Evolutionary conservation across 257 asterid species (phyloP).

Genomic region (Fraxinus excelsior): DNA sequence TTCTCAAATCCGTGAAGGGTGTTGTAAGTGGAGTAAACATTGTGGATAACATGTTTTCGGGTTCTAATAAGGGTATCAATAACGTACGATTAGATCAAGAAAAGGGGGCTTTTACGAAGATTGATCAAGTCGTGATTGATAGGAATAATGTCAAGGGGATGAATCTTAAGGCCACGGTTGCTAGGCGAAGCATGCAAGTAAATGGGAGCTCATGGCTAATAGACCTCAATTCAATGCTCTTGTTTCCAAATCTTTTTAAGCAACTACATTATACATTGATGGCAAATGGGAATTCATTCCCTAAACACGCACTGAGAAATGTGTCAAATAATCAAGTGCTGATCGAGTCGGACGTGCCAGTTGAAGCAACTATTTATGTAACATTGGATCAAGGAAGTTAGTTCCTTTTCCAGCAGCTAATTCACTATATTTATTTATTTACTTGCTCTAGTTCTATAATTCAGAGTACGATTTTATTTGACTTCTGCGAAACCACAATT

Average conservation of each 20-base stretch:
- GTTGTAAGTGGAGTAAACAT: slow-evolving; percentile 62
- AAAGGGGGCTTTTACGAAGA: slow-evolving; percentile 42
- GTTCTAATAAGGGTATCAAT: slow-evolving; percentile 53
- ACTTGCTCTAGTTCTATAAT: too few relatives aligned
- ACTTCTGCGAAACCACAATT: too few relatives aligned
- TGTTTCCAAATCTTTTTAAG: slow-evolving; percentile 58
- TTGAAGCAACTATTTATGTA: slow-evolving; percentile 56
- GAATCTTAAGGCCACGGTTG: slow-evolving; percentile 65
- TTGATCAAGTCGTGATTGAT: slow-evolving; percentile 67
- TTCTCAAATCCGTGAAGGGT: slow-evolving; percentile 65
- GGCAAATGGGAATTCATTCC: slow-evolving; percentile 41
- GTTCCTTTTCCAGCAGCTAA: too few relatives aligned
- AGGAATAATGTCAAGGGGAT: slow-evolving; percentile 65
- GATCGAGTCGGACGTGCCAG: slow-evolving; percentile 51
- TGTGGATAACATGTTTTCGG: slow-evolving; percentile 79
- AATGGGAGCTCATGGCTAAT: slow-evolving; percentile 62
- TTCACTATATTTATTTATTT: too few relatives aligned
- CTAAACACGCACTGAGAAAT: slow-evolving; percentile 59
- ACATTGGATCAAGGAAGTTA: slow-evolving; percentile 63
- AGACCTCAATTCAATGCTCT: slow-evolving; percentile 59
- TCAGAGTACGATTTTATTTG: too few relatives aligned
- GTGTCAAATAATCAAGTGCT: slow-evolving; percentile 53
- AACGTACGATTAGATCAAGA: slow-evolving; percentile 59
- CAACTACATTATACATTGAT: slow-evolving; percentile 63
- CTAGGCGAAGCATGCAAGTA: slow-evolving; percentile 48